phyloP scores from a whole-genome alignment of 352 stramenopile species.

The Globisporangium iwayamae region DNA sequence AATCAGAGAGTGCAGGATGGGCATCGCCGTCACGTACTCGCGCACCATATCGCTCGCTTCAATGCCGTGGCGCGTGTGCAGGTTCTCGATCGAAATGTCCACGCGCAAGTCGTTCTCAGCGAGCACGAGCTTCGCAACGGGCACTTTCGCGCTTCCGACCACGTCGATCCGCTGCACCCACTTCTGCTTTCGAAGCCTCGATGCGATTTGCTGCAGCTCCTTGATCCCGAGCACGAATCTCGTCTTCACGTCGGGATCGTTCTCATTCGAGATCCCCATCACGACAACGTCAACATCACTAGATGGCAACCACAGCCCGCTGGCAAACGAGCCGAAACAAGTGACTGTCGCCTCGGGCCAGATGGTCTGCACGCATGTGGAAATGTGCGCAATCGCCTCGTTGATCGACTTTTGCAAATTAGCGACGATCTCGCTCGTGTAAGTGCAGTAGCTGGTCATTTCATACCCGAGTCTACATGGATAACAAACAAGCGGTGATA shows the following conservation, averaged over 20 bases:
- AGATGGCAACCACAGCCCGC: constrained; percentile 82
- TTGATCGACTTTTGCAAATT: constrained; percentile 55
- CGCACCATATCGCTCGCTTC: constrained; percentile 81
- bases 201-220: constrained; percentile 58
- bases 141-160: constrained; percentile 79
- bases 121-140: constrained; percentile 80
- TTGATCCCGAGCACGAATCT: constrained; percentile 44
- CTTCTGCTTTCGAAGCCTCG: constrained; percentile 40
- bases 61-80: constrained; percentile 75
- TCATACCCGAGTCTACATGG: constrained; percentile 42
- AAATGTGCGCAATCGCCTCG: constrained; percentile 67
- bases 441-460: constrained; percentile 59
- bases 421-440: constrained; percentile 60
- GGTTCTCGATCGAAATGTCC: constrained; percentile 88
- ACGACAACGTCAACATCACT: constrained; percentile 90
- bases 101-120: constrained; percentile 59
- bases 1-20: constrained; percentile 71
- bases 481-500: neutral
- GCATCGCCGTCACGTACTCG: constrained; percentile 61
- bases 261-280: constrained; percentile 45
- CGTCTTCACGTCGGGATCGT: constrained; percentile 38
- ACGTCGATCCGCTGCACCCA: constrained; percentile 84
- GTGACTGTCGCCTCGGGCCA: constrained; percentile 72
- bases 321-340: constrained; percentile 85
- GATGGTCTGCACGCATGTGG: constrained; percentile 54